Base-by-base conservation (phyloP, 306 rosid genomes). In the Alnus glutinosa region DNA sequence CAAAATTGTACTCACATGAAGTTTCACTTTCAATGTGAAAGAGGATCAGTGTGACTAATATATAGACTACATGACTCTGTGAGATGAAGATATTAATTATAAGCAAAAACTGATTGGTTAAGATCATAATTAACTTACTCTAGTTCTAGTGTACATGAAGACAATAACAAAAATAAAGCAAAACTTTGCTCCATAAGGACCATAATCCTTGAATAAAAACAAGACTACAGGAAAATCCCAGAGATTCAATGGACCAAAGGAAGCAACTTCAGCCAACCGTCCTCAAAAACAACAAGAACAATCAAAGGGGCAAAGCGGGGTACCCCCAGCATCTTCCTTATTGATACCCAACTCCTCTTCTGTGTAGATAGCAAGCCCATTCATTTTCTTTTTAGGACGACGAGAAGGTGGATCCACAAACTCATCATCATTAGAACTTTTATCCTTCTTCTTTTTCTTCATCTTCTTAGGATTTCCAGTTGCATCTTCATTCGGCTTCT, bases 271-370 rank as follows among this genome's bases (percentile, higher is more conserved):
- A 64, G 23, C 77, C 28, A 49, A 4, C 9, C 16, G 2, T 15
- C 82, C 70, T 89, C 82, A 91, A 76, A 90, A 93, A 90, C 97
- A 93, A 80, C 97, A 93, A 66, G 90, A 82, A 70, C 98, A 93
- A 84, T 93, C 97, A 83, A 93, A 93, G 57, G 98, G 98, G 75
- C 95, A 93, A 42, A 91, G 90, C 2, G 90, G 84, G 9, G 98
- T 93, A 80, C 64, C 82, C 80, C 98, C 98, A 58, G 91, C 97
- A 78, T 89, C 90, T 9, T 76, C 78, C 7, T 79, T 91, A 78
- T 30, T 67, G 73, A 90, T 34, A 63, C 92, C 81, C 85, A 94
- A 81, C 78, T 92, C 97, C 48, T 94, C 96, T 81, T 92, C 96
- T 2, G 89, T 81, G 84, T 83, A 94, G 68, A 93, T 36, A 32